A percentile compares a stretch with the other conserved stretches of the same genome.
Evolutionary conservation across 148 eudicot genomes (phyloP).

Genomic region (Rhododendron griersonianum): DNA sequence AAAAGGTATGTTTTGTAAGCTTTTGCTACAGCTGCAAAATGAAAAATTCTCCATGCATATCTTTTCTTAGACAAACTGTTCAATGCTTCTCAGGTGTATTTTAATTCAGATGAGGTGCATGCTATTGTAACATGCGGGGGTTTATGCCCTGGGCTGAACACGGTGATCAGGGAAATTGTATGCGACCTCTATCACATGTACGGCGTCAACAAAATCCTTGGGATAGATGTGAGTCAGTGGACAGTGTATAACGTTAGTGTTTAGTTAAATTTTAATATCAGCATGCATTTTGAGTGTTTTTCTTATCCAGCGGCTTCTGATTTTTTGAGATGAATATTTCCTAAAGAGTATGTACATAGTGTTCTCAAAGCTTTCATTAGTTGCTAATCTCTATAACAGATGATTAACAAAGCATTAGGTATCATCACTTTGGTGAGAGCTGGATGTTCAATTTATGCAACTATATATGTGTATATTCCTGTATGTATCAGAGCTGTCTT

Average conservation of each 20-base stretch:
- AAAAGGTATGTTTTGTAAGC: conserved; percentile 1
- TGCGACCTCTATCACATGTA: conserved; percentile 49
- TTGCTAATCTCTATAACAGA: not conserved
- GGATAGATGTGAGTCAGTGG: conserved; percentile 37
- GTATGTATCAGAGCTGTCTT: not conserved
- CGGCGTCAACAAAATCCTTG: conserved; percentile 39
- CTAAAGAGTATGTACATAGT: not conserved
- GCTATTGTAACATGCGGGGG: conserved; percentile 62
- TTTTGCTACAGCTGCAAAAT: not conserved
- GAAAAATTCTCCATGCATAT: not conserved
- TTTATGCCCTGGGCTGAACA: conserved; percentile 53
- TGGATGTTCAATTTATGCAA: not conserved
- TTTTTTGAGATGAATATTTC: not conserved
- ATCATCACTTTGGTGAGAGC: not conserved
- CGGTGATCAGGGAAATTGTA: conserved; percentile 49
- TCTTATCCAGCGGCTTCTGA: not conserved
- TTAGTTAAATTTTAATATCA: not conserved
- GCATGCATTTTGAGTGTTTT: conserved; percentile 1
- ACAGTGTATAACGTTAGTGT: not conserved
- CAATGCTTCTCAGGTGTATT: conserved; percentile 36
- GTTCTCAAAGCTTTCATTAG: not conserved
- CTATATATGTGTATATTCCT: not conserved
- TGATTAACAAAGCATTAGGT: not conserved
- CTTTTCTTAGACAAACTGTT: not conserved
- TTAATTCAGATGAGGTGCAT: conserved; percentile 43